Base-by-base conservation (phyloP, 176 grass and related monocot genomes). In the Oryza longistaminata region DNA sequence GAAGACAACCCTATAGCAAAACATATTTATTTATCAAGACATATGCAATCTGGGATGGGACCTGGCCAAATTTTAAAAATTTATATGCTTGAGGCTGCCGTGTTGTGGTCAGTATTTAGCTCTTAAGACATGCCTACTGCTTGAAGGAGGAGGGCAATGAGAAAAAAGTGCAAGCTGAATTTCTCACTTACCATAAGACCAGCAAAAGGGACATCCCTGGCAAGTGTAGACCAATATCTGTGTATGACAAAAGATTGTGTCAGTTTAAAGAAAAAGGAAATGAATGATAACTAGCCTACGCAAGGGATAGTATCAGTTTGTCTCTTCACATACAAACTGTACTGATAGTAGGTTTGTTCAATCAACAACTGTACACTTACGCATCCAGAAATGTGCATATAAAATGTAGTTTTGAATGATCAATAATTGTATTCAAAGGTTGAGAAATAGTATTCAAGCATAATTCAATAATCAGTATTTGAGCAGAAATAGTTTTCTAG, bases 131-230 rank as follows among this genome's bases (percentile, higher is more conserved):
- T 61, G 67, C 76, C 83, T 44, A 53, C 58, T 62, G 68, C 29
- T n/a, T 77, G 25, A 46, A 81, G 48, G 33, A 83, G 35, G 6
- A 35, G 75, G 70, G 87, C 22, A 71, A 68, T 27, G 21, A 80
- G 78, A 83, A 53, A 16, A 78, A 77, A 82, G 33, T 58, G 55
- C 52, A 77, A 68, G 76, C 61, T 77, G 11, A 64, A 71, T 76
- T 76, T 46, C 49, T 46, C 74, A 87, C 68, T 43, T 93, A 95
- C 96, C 96, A 98, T 93, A 53, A 98, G 86, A 34, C 96, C 93
- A 89, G 93, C 93, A 95, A 98, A 98, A 76, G 93, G 96, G 26
- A 98, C 96, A 79, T 98, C 96, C 84, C 96, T 98, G 60, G 93
- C 96, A 87, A 98, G 90, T 2, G 93, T 98, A 90, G 96, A 98